Base-by-base conservation (phyloP, 495 filamentous ascomycete genomes). In the Penicillium bovifimosum region DNA sequence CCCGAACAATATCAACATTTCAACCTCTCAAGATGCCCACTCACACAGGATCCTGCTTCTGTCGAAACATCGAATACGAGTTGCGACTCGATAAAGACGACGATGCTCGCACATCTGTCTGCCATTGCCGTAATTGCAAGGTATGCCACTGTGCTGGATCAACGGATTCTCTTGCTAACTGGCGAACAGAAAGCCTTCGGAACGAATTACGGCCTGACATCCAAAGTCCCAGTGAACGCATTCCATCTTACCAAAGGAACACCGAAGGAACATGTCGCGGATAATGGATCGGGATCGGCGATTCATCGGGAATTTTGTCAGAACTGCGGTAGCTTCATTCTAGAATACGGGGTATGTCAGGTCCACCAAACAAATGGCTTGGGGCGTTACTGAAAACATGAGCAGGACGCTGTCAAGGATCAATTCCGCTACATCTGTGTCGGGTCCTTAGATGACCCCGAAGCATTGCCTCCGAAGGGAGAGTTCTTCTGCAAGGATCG, bases 401-500 rank as follows among this genome's bases (percentile, higher is more conserved):
- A 10, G 32, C 29, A 83, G 78, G 76, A 79, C 50, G 65, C 72
- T 10, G 79, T 75, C 7, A 81, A 79, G 18, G 72, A 81, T 36
- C 60, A 77, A 18, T 85, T 84, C 53, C 74, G 79, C 0, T 88
- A 86, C 54, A 68, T 87, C 44, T 77, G 80, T 61, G 80, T 80
- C 43, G 84, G 84, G 1, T 80, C 80, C 2, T 58, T 88, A n/a
- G 83, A 87, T 53, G 74, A 85, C 50, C 75, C 82, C 0, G 76
- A 77, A 24, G 74, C 71, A 38, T 58, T 86, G 26, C 80, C 81
- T 18, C 83, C 85, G 0, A 86, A 85, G 65, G 84, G 81, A 0
- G 84, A 87, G 60, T 87, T 87, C 73, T 87, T 83, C 57, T 86
- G 82, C 61, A 78, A 70, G 49, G 47, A 68, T 17, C 59, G 82